Percentiles rank a stretch among this genome's conserved stretches.
These are phyloP conservation scores for Sambucus nigra DNA, from an alignment of 129 eudicot species.

Conservation along the genomic window DNA sequence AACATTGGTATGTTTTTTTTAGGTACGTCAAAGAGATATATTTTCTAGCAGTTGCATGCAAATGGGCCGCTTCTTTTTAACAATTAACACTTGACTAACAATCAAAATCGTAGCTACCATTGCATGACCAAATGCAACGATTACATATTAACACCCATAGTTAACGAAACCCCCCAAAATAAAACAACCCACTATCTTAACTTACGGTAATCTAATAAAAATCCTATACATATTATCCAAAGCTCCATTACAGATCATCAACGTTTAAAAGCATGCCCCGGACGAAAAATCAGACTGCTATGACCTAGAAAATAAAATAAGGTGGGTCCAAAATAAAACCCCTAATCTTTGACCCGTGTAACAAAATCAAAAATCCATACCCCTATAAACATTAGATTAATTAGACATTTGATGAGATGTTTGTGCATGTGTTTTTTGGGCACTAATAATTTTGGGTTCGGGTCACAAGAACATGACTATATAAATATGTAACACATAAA, in stretches of 20 bases:
- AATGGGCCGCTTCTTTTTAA: too few species aligned
- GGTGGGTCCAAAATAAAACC: constrained; percentile 45
- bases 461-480: constrained; percentile 42
- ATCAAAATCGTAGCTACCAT: constrained; percentile 14
- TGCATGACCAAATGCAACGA: constrained; percentile 8
- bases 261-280: constrained; percentile 15
- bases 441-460: constrained; percentile 25
- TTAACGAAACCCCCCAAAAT: constrained; percentile 13
- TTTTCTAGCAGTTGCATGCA: too few species aligned
- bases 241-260: constrained; percentile 16
- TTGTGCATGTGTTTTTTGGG: constrained; percentile 5
- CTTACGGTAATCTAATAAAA: constrained; percentile 1
- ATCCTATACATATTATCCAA: constrained; percentile 15
- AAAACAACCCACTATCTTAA: constrained; percentile 18
- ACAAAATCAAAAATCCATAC: constrained; percentile 19
- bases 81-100: too few species aligned
- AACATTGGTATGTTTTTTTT: too few species aligned
- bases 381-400: constrained; percentile 10
- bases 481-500: constrained; percentile 2
- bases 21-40: too few species aligned
- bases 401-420: constrained; percentile 5
- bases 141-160: constrained; percentile 14
- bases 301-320: constrained; percentile 37
- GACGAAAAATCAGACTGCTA: constrained; percentile 8
- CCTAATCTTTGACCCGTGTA: constrained; percentile 27